These are phyloP conservation scores for Termitomyces sp. DNA, from an alignment of 768 basidiomycete species.

Conservation along the genomic window DNA sequence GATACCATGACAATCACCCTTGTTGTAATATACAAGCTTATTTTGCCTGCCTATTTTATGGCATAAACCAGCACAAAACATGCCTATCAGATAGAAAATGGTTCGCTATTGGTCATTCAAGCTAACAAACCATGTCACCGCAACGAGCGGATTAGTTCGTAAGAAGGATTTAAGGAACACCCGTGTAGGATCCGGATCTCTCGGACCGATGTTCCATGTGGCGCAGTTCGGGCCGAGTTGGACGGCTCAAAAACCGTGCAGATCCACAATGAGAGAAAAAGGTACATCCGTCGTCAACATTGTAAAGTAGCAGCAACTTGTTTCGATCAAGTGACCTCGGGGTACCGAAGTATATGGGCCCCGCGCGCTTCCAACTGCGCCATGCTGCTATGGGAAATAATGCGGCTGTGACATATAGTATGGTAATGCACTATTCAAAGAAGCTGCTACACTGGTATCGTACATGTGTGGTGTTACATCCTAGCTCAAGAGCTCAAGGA, in stretches of 20 bases:
- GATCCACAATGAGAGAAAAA: too few species aligned
- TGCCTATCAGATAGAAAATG: neutral
- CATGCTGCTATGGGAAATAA: slow-evolving; percentile 3
- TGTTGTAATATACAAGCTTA: neutral
- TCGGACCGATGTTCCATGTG: neutral
- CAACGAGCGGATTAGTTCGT: neutral
- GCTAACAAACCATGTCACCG: neutral
- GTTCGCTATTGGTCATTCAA: neutral
- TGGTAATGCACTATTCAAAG: too few species aligned
- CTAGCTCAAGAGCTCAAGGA: too few species aligned
- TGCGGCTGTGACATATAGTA: too few species aligned
- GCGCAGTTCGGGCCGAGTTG: neutral
- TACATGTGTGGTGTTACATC: too few species aligned
- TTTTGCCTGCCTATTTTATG: neutral
- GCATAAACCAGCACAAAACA: neutral
- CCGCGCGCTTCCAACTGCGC: slow-evolving; percentile 15
- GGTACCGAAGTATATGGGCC: slow-evolving; percentile 6
- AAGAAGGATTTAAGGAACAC: neutral
- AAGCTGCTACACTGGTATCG: too few species aligned
- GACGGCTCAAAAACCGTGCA: neutral
- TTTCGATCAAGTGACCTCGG: slow-evolving; percentile 16
- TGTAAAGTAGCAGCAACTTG: slow-evolving; percentile 10
- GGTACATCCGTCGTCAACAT: too few species aligned
- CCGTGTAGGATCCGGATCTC: neutral
- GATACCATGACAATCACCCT: neutral